A percentile compares a stretch with the other conserved stretches of the same genome.
Evolutionary conservation across 2,329 filamentous ascomycete genomes (phyloP).

Genomic region (Arthrinium phaeospermum): DNA sequence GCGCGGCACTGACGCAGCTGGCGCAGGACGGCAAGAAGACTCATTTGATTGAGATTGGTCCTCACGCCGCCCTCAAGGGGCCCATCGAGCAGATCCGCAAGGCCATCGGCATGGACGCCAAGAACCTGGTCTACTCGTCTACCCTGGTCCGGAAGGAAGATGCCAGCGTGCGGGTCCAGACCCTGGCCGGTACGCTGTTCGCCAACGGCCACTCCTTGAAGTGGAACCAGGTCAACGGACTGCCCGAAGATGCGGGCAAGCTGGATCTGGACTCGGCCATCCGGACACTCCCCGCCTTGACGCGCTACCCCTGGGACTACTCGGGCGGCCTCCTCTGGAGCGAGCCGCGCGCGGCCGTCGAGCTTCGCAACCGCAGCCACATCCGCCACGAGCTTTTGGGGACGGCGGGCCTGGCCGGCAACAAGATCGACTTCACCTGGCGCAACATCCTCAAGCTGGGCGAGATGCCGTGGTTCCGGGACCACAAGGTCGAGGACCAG

Average conservation of each 20-base stretch:
- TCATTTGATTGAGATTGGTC: constrained; percentile 27
- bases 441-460: constrained; percentile 26
- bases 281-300: constrained; percentile 27
- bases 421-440: constrained; percentile 29
- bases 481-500: constrained; percentile 29
- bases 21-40: not conserved
- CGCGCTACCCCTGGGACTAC: constrained; percentile 47
- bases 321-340: constrained; percentile 18
- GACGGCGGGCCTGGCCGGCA: constrained; percentile 7
- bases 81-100: constrained; percentile 37
- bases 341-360: constrained; percentile 25
- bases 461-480: constrained; percentile 29
- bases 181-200: not conserved
- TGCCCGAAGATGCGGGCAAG: too few species aligned
- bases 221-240: not conserved
- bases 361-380: constrained; percentile 24
- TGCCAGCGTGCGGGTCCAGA: not conserved
- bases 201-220: not conserved
- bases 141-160: not conserved
- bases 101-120: not conserved
- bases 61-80: constrained; percentile 40
- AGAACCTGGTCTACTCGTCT: not conserved
- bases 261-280: not conserved
- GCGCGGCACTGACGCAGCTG: not conserved
- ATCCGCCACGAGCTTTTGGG: constrained; percentile 29